Conservation (phyloP, 2,329 filamentous ascomycete species). For the Talaromyces sp. region DNA sequence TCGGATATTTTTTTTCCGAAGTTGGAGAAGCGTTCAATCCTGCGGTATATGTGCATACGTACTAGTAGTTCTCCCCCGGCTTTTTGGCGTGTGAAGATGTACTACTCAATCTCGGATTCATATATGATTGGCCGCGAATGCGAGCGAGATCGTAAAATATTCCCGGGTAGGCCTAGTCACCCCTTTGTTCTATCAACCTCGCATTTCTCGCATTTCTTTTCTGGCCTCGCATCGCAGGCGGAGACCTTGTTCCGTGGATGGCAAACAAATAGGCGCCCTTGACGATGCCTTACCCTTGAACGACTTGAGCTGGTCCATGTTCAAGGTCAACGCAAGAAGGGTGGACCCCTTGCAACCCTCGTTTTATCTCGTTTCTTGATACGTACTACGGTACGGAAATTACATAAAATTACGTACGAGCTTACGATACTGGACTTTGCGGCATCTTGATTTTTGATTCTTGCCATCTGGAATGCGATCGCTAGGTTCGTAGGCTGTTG, state of each 20-base stretch:
- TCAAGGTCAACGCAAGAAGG: background rate
- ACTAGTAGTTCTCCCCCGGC: too few relatives aligned
- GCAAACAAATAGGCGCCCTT: background rate
- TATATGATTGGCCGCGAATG: background rate
- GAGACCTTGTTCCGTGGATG: background rate
- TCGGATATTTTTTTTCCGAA: background rate
- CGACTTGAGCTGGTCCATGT: background rate
- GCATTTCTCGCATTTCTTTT: background rate
- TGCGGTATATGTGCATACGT: background rate
- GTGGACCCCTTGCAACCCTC: background rate
- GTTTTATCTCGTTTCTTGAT: background rate
- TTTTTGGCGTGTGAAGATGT: background rate
- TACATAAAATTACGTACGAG: background rate
- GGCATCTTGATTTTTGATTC: background rate
- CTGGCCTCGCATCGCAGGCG: background rate
- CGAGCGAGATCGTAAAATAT: background rate
- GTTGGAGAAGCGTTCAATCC: background rate
- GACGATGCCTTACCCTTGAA: background rate
- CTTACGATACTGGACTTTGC: background rate
- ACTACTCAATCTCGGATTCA: background rate
- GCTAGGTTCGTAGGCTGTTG: background rate
- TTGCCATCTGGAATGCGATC: background rate
- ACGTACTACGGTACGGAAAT: background rate
- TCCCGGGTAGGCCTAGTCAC: background rate
- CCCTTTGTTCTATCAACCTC: background rate